Conservation (phyloP, 441 rosid species). For the Kokia cookei region DNA sequence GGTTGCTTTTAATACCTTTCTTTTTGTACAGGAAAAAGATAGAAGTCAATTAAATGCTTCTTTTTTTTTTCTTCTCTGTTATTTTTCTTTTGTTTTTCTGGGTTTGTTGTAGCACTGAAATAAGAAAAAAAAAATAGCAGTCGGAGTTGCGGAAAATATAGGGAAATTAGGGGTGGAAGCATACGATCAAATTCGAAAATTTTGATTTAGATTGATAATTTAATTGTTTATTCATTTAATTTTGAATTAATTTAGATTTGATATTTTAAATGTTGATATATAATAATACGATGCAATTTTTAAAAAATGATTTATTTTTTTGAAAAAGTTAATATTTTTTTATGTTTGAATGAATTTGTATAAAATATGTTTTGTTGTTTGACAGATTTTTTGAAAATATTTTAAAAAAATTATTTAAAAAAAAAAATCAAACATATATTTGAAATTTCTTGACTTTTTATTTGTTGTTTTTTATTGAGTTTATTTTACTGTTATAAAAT, state of each 20-base stretch:
- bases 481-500: no score
- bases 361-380: no score
- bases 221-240: neutral
- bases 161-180: neutral
- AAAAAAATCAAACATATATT: no score
- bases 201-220: neutral
- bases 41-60: neutral
- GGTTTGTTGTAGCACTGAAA: neutral
- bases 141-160: neutral
- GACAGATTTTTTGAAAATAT: no score
- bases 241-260: neutral
- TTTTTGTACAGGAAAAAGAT: constrained; percentile 10
- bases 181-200: neutral
- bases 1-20: neutral
- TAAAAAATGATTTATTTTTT: no score
- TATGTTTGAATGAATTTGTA: no score
- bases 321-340: no score
- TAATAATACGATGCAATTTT: no score
- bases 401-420: no score
- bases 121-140: neutral
- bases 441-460: no score
- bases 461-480: no score
- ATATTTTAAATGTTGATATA: neutral
- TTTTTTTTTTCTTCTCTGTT: no score
- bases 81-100: neutral